Percentiles rank a stretch among this genome's conserved stretches.
These are phyloP conservation scores for Phytophthora citrophthora DNA, from an alignment of 352 stramenopile species.

Conservation along the genomic window DNA sequence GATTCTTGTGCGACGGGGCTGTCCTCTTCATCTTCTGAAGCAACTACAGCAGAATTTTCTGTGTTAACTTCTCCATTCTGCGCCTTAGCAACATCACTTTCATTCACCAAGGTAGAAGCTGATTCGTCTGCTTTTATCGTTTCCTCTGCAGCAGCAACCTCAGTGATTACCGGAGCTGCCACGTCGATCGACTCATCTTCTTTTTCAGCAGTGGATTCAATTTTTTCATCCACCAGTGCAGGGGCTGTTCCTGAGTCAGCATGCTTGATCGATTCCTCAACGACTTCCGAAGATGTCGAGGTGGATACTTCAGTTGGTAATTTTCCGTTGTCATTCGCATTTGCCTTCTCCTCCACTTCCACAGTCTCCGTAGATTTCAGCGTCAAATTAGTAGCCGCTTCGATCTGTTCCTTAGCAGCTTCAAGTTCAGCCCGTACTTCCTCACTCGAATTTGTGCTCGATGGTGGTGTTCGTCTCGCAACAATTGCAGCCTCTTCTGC, in stretches of 20 bases:
- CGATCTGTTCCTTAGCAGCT: background rate
- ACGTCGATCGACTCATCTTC: too few species aligned
- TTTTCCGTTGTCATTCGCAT: background rate
- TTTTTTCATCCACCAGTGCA: slow-evolving; percentile 1
- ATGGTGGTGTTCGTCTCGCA: slow-evolving; percentile 9
- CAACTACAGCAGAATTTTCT: background rate
- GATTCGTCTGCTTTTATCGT: too few species aligned
- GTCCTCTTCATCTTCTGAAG: background rate
- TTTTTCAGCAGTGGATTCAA: slow-evolving; percentile 3
- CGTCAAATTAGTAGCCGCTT: background rate
- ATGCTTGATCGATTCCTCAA: background rate
- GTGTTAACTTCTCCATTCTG: too few species aligned
- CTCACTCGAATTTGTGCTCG: slow-evolving; percentile 17
- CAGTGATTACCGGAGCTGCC: too few species aligned
- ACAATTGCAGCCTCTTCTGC: slow-evolving; percentile 9
- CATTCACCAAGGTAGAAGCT: too few species aligned
- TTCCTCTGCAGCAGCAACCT: too few species aligned
- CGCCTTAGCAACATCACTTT: too few species aligned
- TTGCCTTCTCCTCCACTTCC: background rate
- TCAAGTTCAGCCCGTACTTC: slow-evolving; percentile 9
- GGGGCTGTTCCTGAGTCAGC: background rate
- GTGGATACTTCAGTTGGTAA: background rate
- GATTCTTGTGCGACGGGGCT: background rate
- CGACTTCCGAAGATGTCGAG: background rate
- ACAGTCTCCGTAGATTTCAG: slow-evolving; percentile 5